Evolutionary conservation across 495 filamentous ascomycete species (phyloP).

Genomic region (Lentithecium fluviatile): DNA sequence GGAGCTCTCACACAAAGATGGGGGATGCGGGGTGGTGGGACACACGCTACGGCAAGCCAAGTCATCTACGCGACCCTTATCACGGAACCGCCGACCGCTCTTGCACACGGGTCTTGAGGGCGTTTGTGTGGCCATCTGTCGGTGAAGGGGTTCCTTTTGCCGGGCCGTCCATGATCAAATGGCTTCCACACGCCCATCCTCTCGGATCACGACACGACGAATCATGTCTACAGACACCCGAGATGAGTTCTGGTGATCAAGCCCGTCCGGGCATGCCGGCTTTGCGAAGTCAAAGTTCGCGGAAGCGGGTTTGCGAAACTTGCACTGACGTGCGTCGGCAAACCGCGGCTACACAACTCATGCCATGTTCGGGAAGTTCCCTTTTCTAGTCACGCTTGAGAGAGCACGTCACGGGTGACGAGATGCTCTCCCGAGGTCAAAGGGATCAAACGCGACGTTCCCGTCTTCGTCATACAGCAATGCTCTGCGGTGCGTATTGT

Average conservation of each 20-base stretch:
- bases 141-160: slow-evolving; percentile 11
- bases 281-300: background rate
- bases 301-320: background rate
- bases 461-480: too few relatives aligned
- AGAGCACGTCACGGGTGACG: too few relatives aligned
- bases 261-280: too few relatives aligned
- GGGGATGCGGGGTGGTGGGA: slow-evolving; percentile 33
- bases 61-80: slow-evolving; percentile 11
- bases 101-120: background rate
- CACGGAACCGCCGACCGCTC: slow-evolving; percentile 30
- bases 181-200: background rate
- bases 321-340: slow-evolving; percentile 9
- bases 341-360: slow-evolving; percentile 2
- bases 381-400: too few relatives aligned
- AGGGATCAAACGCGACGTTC: too few relatives aligned
- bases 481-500: too few relatives aligned
- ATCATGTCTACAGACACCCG: too few relatives aligned
- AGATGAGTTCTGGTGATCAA: too few relatives aligned
- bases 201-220: too few relatives aligned
- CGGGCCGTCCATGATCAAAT: background rate
- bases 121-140: slow-evolving; percentile 20
- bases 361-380: too few relatives aligned
- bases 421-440: too few relatives aligned
- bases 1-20: slow-evolving; percentile 39
- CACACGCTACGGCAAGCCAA: slow-evolving; percentile 8